These are phyloP conservation scores for Silene noctiflora DNA, from an alignment of 179 eudicot species.

Conservation along the genomic window DNA sequence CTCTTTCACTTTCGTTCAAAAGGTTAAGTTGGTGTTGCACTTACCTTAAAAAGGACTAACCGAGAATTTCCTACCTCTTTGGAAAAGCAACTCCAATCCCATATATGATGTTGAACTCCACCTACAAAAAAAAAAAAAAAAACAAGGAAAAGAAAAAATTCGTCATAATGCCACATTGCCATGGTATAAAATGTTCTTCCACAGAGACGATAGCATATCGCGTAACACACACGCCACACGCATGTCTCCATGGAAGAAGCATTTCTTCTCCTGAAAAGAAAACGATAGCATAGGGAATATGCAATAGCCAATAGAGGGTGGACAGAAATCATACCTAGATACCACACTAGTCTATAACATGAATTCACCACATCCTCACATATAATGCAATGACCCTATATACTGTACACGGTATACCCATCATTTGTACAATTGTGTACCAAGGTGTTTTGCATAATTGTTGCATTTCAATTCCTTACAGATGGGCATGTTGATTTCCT, in stretches of 20 bases:
- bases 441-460: slow-evolving; percentile 1
- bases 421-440: slow-evolving; percentile 14
- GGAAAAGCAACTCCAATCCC: neutral
- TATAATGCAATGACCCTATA: slow-evolving; percentile 17
- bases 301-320: neutral
- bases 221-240: neutral
- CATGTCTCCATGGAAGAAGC: neutral
- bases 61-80: neutral
- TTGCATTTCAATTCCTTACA: slow-evolving; percentile 8
- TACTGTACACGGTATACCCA: slow-evolving; percentile 7
- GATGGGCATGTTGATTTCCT: slow-evolving; percentile 19
- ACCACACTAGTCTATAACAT: neutral
- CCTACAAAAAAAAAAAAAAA: neutral
- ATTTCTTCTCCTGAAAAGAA: neutral
- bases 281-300: neutral
- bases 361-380: slow-evolving; percentile 1
- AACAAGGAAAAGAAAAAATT: neutral
- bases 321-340: neutral
- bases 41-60: no score
- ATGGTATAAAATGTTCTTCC: neutral
- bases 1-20: no score
- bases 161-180: no score
- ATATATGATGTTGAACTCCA: neutral
- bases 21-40: no score
- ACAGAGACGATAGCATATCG: neutral